These are phyloP conservation scores for Ogataea hybrid DNA, from an alignment of 1,139 yeast species.

Conservation along the genomic window DNA sequence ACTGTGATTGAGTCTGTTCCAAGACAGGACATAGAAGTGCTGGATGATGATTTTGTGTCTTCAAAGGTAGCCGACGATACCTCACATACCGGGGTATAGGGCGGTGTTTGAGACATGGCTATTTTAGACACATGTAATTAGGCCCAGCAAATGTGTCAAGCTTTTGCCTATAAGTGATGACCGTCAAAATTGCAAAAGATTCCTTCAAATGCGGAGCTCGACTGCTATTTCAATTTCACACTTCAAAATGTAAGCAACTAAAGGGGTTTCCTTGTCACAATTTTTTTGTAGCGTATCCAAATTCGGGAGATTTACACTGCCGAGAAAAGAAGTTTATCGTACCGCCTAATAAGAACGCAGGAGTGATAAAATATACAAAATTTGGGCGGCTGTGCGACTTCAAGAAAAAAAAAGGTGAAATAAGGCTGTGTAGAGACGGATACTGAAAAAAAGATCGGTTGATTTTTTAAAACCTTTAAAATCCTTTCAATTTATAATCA, in stretches of 20 bases:
- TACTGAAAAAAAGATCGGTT: neutral
- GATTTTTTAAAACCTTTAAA: slow-evolving; percentile 4
- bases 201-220: neutral
- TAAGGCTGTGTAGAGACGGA: neutral
- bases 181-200: neutral
- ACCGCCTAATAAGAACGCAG: slow-evolving; percentile 3
- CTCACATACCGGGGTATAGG: slow-evolving; percentile 16
- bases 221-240: neutral
- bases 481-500: slow-evolving; percentile 4
- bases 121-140: neutral
- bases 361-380: neutral
- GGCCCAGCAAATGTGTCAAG: neutral
- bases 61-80: slow-evolving; percentile 11
- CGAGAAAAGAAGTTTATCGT: neutral
- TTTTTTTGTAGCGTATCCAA: slow-evolving; percentile 5
- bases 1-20: slow-evolving; percentile 1
- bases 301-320: slow-evolving; percentile 8
- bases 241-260: slow-evolving; percentile 4
- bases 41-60: slow-evolving; percentile 5
- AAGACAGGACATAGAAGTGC: slow-evolving; percentile 3
- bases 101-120: slow-evolving; percentile 16
- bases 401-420: neutral
- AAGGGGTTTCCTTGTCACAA: slow-evolving; percentile 3
- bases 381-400: neutral
- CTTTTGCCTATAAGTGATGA: neutral